Evolutionary conservation across 176 grass and related monocot genomes (phyloP).

Genomic region (Juncus inflexus): DNA sequence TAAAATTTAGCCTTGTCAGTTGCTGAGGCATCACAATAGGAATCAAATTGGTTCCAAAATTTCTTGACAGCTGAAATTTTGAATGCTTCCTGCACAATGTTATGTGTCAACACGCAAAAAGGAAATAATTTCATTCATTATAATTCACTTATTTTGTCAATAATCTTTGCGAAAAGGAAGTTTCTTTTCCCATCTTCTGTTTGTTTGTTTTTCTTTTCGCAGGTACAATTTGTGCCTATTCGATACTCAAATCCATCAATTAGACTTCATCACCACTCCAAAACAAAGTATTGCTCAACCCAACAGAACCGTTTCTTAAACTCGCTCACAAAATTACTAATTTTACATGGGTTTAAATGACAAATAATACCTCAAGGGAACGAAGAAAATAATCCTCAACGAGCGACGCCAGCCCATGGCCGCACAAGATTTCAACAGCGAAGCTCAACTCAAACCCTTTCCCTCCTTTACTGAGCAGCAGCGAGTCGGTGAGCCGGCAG

Average conservation of each 20-base stretch:
- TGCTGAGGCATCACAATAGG: conserved; percentile 46
- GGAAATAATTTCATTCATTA: too few relatives aligned
- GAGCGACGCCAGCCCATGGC: conserved; percentile 49
- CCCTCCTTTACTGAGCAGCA: conserved; percentile 23
- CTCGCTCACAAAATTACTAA: too few relatives aligned
- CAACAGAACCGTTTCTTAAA: too few relatives aligned
- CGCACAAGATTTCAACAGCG: conserved; percentile 45
- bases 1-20: conserved; percentile 48
- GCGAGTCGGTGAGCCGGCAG: conserved; percentile 41
- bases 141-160: too few relatives aligned
- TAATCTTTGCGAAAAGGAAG: too few relatives aligned
- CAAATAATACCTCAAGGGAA: conserved; percentile 51
- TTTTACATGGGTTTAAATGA: too few relatives aligned
- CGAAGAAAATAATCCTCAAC: conserved; percentile 71
- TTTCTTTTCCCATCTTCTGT: too few relatives aligned
- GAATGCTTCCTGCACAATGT: conserved; percentile 62
- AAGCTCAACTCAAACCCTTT: conserved; percentile 36
- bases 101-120: background rate
- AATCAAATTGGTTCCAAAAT: conserved; percentile 84
- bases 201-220: too few relatives aligned
- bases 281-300: too few relatives aligned
- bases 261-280: too few relatives aligned
- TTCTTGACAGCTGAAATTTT: conserved; percentile 60
- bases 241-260: too few relatives aligned
- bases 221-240: too few relatives aligned